These are phyloP conservation scores for Gastrolobium villosum DNA, from an alignment of 306 rosid species.

Conservation along the genomic window DNA sequence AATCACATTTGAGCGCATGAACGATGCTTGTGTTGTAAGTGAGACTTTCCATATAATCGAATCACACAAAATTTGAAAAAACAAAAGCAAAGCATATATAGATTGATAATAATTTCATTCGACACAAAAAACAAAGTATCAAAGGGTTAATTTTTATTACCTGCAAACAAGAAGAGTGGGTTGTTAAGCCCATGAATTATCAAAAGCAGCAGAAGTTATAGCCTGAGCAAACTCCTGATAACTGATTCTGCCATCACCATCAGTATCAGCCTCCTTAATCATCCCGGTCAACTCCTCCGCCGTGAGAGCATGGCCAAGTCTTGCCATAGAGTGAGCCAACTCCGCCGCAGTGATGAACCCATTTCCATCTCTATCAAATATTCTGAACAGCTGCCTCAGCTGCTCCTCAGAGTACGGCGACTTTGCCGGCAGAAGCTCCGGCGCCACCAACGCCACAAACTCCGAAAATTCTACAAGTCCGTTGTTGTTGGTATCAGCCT, in stretches of 20 bases:
- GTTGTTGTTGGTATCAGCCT: conserved; percentile 75
- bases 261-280: conserved; percentile 79
- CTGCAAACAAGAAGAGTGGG: not conserved
- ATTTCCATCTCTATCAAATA: conserved; percentile 79
- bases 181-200: conserved; percentile 69
- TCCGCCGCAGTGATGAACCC: conserved; percentile 80
- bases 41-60: no score
- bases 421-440: conserved; percentile 66
- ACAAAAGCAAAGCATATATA: no score
- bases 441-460: conserved; percentile 67
- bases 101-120: no score
- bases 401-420: conserved; percentile 79
- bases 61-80: not conserved
- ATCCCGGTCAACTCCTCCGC: conserved; percentile 78
- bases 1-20: no score
- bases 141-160: not conserved
- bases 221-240: conserved; percentile 73
- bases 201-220: conserved; percentile 80
- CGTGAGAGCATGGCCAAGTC: conserved; percentile 73
- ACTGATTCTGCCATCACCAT: conserved; percentile 78
- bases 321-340: conserved; percentile 87
- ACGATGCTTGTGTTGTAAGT: no score
- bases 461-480: conserved; percentile 78
- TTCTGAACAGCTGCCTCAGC: conserved; percentile 61
- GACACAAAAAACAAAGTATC: no score